Evolutionary conservation across 2,329 filamentous ascomycete genomes (phyloP), one percentile per base, ranked within the genome.

Genomic region (Aspergillus luchuensis): DNA sequence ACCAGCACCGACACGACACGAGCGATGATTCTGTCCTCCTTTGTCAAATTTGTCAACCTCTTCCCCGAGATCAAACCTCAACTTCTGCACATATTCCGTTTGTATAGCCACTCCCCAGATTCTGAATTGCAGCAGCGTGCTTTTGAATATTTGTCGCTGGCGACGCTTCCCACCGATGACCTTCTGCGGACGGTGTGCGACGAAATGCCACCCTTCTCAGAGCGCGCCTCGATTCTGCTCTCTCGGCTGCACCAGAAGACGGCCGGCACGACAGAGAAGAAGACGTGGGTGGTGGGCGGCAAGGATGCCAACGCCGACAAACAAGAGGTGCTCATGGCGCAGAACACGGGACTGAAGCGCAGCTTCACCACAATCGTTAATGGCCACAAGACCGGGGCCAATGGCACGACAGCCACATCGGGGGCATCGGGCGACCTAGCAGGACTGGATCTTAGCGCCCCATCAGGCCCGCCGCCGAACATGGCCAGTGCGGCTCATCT

Each of bases 61-160:
- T 99, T 99, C 76, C 95, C 95, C 1, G 96, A 99, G 75, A 98
- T 99, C 79, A 98, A 97, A 78, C 91, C 93, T 8, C 94, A 97
- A 75, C 86, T 99, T 3, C 80, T 98, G 49, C 90, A 92, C 67
- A 90, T 96, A 7, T 99, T 99, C 80, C 86, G 90, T 63, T 84
- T 92, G 30, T 98, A 97, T 78, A 97, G 92, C 74, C 92, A 98
- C 75, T 96, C 93, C 0, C 83, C 98, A 28, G 95, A 99, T 75
- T 91, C 95, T 0, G 95, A 99, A 75, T 82, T 99, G 66, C 95
- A 99, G 76, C 95, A 99, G 79, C 84, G 95, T 78, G 94, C 95
- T 13, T 99, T 92, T 78, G 95, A 99, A 75, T 99, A 98, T 75
- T 82, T 97, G 61, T 88, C 90, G 0, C 82, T 99, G 63, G 92